These are phyloP conservation scores for Iberis pinnata DNA, from an alignment of 345 rosid genomes.

Conservation along the genomic window DNA sequence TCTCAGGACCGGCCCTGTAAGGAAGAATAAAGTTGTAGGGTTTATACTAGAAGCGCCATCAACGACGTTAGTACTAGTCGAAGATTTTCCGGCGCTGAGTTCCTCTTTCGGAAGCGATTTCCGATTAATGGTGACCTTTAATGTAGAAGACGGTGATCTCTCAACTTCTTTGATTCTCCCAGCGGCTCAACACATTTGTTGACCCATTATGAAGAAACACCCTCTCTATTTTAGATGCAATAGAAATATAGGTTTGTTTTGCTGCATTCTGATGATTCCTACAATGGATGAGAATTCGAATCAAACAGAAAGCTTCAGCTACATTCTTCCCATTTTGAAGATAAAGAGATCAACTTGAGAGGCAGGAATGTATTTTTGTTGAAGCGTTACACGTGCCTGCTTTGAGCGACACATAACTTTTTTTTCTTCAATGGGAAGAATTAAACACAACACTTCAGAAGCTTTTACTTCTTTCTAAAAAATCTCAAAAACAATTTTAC, in stretches of 20 bases:
- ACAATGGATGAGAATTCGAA: slow-evolving; percentile 2
- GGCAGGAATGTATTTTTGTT: slow-evolving; percentile 24
- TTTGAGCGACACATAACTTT: not conserved
- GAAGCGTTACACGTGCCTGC: slow-evolving; percentile 22
- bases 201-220: slow-evolving; percentile 49
- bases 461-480: too few relatives aligned
- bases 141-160: too few relatives aligned
- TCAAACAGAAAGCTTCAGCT: slow-evolving; percentile 1
- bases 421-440: too few relatives aligned
- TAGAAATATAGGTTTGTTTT: not conserved
- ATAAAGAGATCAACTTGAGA: slow-evolving; percentile 1
- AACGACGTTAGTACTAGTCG: too few relatives aligned
- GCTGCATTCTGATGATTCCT: not conserved
- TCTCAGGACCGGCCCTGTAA: too few relatives aligned
- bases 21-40: too few relatives aligned
- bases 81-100: too few relatives aligned
- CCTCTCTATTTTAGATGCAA: not conserved
- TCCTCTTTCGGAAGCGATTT: too few relatives aligned
- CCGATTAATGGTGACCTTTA: too few relatives aligned
- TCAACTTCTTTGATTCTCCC: slow-evolving; percentile 53
- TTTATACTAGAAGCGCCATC: too few relatives aligned
- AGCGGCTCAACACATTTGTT: slow-evolving; percentile 97
- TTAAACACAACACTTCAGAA: too few relatives aligned
- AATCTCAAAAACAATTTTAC: too few relatives aligned
- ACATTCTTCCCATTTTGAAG: not conserved